Conservation (phyloP, 345 rosid genomes). For the Gossypium sturtianum region DNA sequence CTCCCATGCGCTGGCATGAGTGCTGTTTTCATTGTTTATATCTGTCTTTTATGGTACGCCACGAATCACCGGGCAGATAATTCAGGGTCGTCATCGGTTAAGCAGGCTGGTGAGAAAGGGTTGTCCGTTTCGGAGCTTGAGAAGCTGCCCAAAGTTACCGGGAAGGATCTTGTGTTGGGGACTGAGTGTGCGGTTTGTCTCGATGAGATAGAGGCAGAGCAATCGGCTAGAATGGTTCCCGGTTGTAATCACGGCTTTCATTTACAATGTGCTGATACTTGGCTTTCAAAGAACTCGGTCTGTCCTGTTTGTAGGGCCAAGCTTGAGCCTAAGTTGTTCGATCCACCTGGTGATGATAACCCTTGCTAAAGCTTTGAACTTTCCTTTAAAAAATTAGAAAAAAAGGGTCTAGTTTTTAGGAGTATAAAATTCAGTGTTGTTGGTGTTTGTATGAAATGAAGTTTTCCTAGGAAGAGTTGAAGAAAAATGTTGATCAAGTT, state of each 20-base stretch:
- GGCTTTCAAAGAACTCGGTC: constrained; percentile 55
- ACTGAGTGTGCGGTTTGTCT: constrained; percentile 85
- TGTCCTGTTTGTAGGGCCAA: constrained; percentile 71
- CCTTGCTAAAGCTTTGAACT: constrained; percentile 7
- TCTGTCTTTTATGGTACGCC: constrained; percentile 53
- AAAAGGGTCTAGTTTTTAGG: background rate
- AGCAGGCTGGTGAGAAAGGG: constrained; percentile 35
- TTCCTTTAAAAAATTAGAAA: background rate
- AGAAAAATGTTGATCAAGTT: background rate
- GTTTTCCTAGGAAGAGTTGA: background rate
- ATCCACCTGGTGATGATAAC: background rate
- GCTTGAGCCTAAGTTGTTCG: constrained; percentile 30
- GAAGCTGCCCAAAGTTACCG: constrained; percentile 51
- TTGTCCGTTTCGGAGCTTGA: constrained; percentile 54
- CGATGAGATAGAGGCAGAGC: constrained; percentile 55
- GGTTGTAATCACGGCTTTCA: constrained; percentile 89
- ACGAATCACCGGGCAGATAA: constrained; percentile 16
- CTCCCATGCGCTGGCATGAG: constrained; percentile 68
- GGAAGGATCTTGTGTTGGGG: constrained; percentile 59
- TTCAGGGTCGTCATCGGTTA: constrained; percentile 18
- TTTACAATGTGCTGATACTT: constrained; percentile 65
- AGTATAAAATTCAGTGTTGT: background rate
- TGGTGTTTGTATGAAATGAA: background rate
- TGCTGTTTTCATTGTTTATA: constrained; percentile 45
- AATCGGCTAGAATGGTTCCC: constrained; percentile 61